A percentile compares a stretch with the other conserved stretches of the same genome.
These are phyloP conservation scores for Chalciporus chontae DNA, from an alignment of 768 basidiomycete genomes.

Conservation along the genomic window DNA sequence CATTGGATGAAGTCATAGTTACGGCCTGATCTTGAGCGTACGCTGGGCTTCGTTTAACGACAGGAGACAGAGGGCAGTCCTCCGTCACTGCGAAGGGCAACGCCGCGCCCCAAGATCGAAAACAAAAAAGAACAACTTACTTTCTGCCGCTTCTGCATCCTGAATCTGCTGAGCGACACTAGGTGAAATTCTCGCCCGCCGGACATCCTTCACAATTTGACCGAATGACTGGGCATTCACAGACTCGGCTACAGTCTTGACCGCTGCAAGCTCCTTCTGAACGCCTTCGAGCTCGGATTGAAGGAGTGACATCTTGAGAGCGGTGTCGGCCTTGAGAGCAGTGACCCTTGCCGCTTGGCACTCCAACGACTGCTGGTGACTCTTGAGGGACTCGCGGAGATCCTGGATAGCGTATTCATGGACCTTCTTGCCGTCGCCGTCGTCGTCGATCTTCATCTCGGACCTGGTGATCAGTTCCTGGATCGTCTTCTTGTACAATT, in stretches of 20 bases:
- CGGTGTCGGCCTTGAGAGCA: constrained; percentile 13
- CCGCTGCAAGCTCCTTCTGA: constrained; percentile 5
- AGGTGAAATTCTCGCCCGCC: background rate
- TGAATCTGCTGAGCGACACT: background rate
- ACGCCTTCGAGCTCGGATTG: constrained; percentile 13
- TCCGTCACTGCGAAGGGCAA: background rate
- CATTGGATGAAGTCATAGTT: background rate
- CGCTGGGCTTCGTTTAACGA: background rate
- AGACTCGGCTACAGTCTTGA: constrained; percentile 7
- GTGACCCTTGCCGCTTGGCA: constrained; percentile 13
- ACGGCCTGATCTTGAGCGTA: background rate
- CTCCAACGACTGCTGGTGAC: constrained; percentile 5
- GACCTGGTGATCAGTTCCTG: constrained; percentile 13
- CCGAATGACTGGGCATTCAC: background rate
- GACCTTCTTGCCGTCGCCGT: constrained; percentile 4
- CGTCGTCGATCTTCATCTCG: constrained; percentile 1
- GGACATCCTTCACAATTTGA: constrained; percentile 7
- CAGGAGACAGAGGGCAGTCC: background rate
- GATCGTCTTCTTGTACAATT: constrained; percentile 1
- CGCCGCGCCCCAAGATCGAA: background rate
- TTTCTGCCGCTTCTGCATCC: constrained; percentile 1
- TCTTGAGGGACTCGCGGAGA: constrained; percentile 4
- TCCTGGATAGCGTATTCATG: constrained; percentile 2
- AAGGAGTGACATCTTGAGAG: constrained; percentile 15
- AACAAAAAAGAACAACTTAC: background rate